Evolutionary conservation across 2,329 filamentous ascomycete species (phyloP).

Genomic region (Arthrinium puccinioides): DNA sequence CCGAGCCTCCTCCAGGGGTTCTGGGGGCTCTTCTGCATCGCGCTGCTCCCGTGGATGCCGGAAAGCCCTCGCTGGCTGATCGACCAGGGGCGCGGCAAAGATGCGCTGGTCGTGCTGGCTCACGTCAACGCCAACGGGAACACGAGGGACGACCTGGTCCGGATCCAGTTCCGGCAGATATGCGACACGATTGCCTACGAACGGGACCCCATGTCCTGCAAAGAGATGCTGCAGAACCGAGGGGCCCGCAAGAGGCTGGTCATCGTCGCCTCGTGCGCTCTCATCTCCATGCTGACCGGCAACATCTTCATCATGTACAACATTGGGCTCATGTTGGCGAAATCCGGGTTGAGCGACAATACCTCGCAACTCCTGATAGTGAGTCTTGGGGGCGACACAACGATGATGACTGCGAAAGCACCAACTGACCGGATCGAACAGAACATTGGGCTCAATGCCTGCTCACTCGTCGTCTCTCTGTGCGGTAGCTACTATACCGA

Average conservation of each 20-base stretch:
- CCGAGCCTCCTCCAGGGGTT: conserved; percentile 26
- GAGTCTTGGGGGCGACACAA: conserved; percentile 7
- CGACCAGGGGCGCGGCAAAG: conserved; percentile 19
- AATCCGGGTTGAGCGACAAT: conserved; percentile 35
- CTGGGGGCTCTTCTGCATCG: conserved; percentile 18
- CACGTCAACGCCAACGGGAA: conserved; percentile 37
- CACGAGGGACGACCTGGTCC: conserved; percentile 26
- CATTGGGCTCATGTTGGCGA: conserved; percentile 32
- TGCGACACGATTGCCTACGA: conserved; percentile 29
- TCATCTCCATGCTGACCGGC: conserved; percentile 26
- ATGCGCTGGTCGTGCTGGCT: conserved; percentile 28
- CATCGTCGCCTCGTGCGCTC: conserved; percentile 26
- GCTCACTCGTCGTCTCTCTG: conserved; percentile 8
- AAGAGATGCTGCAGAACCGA: conserved; percentile 28
- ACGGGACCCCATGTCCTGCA: conserved; percentile 25
- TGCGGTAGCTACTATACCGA: conserved; percentile 5
- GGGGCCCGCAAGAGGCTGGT: conserved; percentile 28
- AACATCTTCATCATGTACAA: conserved; percentile 34
- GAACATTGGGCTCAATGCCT: conserved; percentile 8
- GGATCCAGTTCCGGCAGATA: conserved; percentile 36
- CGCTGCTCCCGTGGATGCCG: conserved; percentile 15
- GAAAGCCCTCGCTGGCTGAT: conserved; percentile 29
- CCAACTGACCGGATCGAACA: not conserved
- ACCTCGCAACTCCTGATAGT: conserved; percentile 34
- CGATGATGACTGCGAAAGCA: not conserved